Base-by-base conservation (phyloP, 495 filamentous ascomycete genomes). In the Hypoxylon intermedium region DNA sequence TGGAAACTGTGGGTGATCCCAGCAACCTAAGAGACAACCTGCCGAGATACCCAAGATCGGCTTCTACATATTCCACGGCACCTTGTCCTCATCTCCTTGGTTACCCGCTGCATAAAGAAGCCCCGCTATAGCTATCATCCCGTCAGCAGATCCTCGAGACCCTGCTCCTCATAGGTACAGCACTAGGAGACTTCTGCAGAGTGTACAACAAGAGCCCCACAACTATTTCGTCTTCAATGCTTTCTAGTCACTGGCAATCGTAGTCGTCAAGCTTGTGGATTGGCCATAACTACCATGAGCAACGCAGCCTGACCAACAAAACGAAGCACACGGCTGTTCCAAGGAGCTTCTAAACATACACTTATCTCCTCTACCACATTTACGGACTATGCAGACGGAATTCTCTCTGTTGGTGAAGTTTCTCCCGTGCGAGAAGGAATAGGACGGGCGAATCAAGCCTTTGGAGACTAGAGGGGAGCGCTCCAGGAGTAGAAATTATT, bases 91-190 rank as follows among this genome's bases (percentile, higher is more conserved):
- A 36, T 36, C 56, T 67, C 41, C 45, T 60, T 51, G 56, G 65
- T 54, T 63, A 67, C 53, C 53, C 57, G 60, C 58, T 60, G 66
- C 63, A 65, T 58, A 54, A 67, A 43, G 46, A 60, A 55, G 67
- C 67, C 69, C 68, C 64, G 64, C 69, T 60, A 65, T 61, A 68
- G 60, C 64, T 63, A 69, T 58, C 57, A 70, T 67, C 69, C 69
- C 57, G 63, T 70, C 69, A 72, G 67, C 67, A 72, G 69, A 70
- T 69, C 69, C 57, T 69, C 42, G 23, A 65, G 51, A 59, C 60
- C 60, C 61, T 63, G 63, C 44, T 66, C 61, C 58, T 66, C 53
- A 56, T 68, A 65, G 60, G 68, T 59, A 65, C 40, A 59, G 33
- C 65, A 63, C 50, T 64, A 63, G 48, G 59, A 49, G 58, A 60